Percentiles rank a stretch among this genome's conserved stretches.
Evolutionary conservation across 2,329 filamentous ascomycete species (phyloP).

Genomic region (Hypoxylon sp.): DNA sequence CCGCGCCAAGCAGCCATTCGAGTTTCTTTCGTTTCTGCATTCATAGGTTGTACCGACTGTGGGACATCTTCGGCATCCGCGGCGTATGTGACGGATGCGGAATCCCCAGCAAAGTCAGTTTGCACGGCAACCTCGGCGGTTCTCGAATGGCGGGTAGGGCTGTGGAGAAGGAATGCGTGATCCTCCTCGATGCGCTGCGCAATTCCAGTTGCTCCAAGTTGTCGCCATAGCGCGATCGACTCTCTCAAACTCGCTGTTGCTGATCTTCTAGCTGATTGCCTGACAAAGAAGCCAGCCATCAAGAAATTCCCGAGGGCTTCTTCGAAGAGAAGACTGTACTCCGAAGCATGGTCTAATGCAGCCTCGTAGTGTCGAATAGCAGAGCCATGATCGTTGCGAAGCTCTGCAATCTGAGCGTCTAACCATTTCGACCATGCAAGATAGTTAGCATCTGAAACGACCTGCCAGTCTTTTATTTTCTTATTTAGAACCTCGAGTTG

Average conservation of each 20-base stretch:
- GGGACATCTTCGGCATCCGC: slow-evolving; percentile 60
- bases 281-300: slow-evolving; percentile 79
- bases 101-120: slow-evolving; percentile 76
- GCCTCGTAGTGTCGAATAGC: slow-evolving; percentile 78
- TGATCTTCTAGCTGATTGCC: slow-evolving; percentile 74
- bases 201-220: slow-evolving; percentile 78
- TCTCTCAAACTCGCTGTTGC: slow-evolving; percentile 79
- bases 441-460: slow-evolving; percentile 79
- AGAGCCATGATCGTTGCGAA: slow-evolving; percentile 68
- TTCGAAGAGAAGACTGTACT: slow-evolving; percentile 77
- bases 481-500: slow-evolving; percentile 70
- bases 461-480: slow-evolving; percentile 74
- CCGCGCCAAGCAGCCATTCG: slow-evolving; percentile 75
- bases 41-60: slow-evolving; percentile 61
- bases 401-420: slow-evolving; percentile 77
- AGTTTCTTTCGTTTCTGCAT: slow-evolving; percentile 68
- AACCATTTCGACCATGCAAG: slow-evolving; percentile 77
- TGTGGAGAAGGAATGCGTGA: slow-evolving; percentile 76
- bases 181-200: slow-evolving; percentile 77
- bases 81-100: slow-evolving; percentile 66
- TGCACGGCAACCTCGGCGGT: slow-evolving; percentile 76
- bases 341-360: slow-evolving; percentile 78
- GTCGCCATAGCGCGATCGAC: slow-evolving; percentile 76
- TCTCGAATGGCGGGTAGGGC: slow-evolving; percentile 70
- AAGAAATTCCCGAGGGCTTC: slow-evolving; percentile 81